Evolutionary conservation across 805 yeast species (phyloP).

Genomic region (Teunomyces kruisii): DNA sequence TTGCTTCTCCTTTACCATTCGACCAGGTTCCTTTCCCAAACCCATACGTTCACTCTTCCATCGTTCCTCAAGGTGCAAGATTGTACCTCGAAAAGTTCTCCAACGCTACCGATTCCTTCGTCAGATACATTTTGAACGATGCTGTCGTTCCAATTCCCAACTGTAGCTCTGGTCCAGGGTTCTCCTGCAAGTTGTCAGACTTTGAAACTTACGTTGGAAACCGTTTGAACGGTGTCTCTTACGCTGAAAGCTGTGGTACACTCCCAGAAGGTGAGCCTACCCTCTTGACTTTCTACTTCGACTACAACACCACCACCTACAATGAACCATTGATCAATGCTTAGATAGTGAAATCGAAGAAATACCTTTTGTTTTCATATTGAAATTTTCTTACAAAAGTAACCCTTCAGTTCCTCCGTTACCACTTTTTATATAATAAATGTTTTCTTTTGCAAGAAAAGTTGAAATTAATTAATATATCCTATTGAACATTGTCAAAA

Average conservation of each 20-base stretch:
- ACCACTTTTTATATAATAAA: background rate
- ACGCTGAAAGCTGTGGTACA: constrained; percentile 20
- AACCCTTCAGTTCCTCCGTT: background rate
- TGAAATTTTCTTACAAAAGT: background rate
- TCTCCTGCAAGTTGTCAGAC: constrained; percentile 38
- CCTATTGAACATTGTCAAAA: constrained; percentile 2
- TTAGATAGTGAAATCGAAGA: no score
- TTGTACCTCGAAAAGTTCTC: constrained; percentile 36
- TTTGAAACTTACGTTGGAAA: constrained; percentile 28
- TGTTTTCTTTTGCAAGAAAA: background rate
- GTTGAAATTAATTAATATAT: background rate
- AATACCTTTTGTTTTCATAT: background rate
- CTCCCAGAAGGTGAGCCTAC: constrained; percentile 21
- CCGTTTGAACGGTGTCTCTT: constrained; percentile 25
- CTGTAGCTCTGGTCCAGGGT: constrained; percentile 43
- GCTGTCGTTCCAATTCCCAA: constrained; percentile 36
- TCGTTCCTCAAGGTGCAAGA: constrained; percentile 44
- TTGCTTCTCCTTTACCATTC: constrained; percentile 43
- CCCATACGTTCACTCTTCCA: constrained; percentile 42
- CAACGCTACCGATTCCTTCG: constrained; percentile 30
- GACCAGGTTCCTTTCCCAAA: constrained; percentile 48
- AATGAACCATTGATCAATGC: constrained; percentile 11
- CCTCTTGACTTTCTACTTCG: constrained; percentile 42
- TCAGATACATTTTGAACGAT: constrained; percentile 40
- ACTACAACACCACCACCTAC: constrained; percentile 26